Evolutionary conservation across 768 basidiomycete species (phyloP).

Genomic region (Favolaschia claudopus): DNA sequence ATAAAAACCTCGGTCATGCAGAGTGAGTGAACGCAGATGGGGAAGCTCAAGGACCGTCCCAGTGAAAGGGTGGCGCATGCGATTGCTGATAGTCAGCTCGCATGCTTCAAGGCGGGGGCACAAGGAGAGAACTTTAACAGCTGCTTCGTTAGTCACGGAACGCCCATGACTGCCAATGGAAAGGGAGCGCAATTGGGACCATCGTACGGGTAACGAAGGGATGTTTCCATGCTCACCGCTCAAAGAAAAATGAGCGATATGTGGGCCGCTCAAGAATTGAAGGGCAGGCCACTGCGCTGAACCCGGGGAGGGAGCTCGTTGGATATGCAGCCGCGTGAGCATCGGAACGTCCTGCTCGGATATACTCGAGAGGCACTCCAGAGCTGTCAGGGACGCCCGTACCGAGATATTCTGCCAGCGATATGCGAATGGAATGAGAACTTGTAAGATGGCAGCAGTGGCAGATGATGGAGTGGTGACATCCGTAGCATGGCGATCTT

Average conservation of each 20-base stretch:
- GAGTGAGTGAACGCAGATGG: background rate
- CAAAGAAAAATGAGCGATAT: background rate
- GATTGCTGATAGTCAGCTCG: background rate
- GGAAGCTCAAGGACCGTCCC: background rate
- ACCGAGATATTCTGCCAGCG: constrained; percentile 3
- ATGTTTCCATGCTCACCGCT: background rate
- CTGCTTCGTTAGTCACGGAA: background rate
- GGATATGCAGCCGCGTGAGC: background rate
- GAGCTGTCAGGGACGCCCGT: background rate
- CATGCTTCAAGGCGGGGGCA: background rate
- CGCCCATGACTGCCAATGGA: background rate
- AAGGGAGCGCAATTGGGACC: background rate
- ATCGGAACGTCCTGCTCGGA: background rate
- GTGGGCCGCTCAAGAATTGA: background rate
- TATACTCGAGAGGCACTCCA: background rate
- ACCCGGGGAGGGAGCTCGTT: no score
- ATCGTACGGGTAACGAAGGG: background rate
- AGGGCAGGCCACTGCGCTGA: background rate
- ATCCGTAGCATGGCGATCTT: no score
- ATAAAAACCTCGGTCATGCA: no score
- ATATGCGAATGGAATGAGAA: background rate
- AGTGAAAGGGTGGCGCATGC: background rate
- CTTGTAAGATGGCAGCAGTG: background rate
- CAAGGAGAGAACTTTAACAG: background rate
- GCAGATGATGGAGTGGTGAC: no score